Percentiles rank a stretch among this genome's conserved stretches.
Conservation (phyloP, 73 alveolate species). For the Uronychia binucleata region DNA sequence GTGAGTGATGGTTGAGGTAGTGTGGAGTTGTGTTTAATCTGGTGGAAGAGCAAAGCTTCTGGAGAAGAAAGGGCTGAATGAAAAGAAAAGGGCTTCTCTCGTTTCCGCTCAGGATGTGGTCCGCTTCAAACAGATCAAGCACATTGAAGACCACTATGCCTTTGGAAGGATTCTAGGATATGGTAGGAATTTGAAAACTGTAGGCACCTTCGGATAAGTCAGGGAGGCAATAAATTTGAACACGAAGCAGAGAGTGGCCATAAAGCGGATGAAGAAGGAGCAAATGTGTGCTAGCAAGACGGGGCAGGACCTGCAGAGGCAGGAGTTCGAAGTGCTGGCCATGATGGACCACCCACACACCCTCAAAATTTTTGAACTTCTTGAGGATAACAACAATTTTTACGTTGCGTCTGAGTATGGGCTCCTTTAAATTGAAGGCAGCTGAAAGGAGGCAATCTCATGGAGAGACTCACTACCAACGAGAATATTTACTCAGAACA, state of each 20-base stretch:
- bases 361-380: slow-evolving; percentile 19
- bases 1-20: slow-evolving; percentile 3
- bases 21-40: background rate
- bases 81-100: background rate
- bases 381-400: slow-evolving; percentile 34
- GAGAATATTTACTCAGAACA: slow-evolving; percentile 17
- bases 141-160: slow-evolving; percentile 1
- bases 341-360: slow-evolving; percentile 44
- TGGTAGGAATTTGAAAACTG: background rate
- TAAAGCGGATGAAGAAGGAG: background rate
- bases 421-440: background rate
- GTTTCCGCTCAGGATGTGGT: background rate
- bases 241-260: background rate
- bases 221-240: background rate
- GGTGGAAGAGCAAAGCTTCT: background rate
- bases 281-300: background rate
- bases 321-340: background rate
- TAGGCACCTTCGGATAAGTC: background rate
- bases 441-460: slow-evolving; percentile 46
- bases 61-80: background rate
- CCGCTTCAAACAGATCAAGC: background rate
- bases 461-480: slow-evolving; percentile 28
- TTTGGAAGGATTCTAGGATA: background rate
- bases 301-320: background rate
- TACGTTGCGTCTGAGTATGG: slow-evolving; percentile 31